Percentiles rank a stretch among this genome's conserved stretches.
Evolutionary conservation across 495 filamentous ascomycete genomes (phyloP).

Genomic region (Aspergillus nanangensis): DNA sequence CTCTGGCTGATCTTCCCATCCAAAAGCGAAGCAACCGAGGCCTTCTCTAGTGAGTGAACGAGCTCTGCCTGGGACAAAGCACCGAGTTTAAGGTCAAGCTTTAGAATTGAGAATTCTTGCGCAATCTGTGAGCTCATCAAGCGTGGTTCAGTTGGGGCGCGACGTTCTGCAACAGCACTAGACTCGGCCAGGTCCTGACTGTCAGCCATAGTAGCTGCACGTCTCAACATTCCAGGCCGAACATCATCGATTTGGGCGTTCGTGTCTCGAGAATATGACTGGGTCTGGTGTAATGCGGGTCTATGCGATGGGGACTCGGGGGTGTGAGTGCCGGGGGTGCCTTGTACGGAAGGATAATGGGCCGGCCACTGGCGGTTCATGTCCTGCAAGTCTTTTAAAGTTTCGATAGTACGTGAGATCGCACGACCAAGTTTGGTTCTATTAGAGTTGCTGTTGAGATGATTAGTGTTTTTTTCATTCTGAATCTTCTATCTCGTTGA

Average conservation of each 20-base stretch:
- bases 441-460: constrained; percentile 75
- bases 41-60: constrained; percentile 94
- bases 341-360: constrained; percentile 85
- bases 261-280: constrained; percentile 34
- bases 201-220: constrained; percentile 68
- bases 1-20: constrained; percentile 93
- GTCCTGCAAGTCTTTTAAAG: constrained; percentile 72
- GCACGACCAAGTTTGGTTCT: constrained; percentile 77
- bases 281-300: constrained; percentile 48
- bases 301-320: constrained; percentile 39
- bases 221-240: constrained; percentile 51
- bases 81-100: constrained; percentile 89
- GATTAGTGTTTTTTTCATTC: constrained; percentile 24
- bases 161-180: constrained; percentile 60
- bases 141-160: constrained; percentile 57
- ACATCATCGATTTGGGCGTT: constrained; percentile 29
- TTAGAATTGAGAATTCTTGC: constrained; percentile 92
- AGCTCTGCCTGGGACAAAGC: constrained; percentile 80
- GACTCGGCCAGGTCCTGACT: constrained; percentile 62
- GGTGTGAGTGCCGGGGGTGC: constrained; percentile 17
- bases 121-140: constrained; percentile 90
- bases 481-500: constrained; percentile 22
- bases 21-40: constrained; percentile 79
- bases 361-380: constrained; percentile 92
- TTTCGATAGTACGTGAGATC: constrained; percentile 80